Base-by-base conservation (phyloP, 495 filamentous ascomycete species). In the Collariella sp. region DNA sequence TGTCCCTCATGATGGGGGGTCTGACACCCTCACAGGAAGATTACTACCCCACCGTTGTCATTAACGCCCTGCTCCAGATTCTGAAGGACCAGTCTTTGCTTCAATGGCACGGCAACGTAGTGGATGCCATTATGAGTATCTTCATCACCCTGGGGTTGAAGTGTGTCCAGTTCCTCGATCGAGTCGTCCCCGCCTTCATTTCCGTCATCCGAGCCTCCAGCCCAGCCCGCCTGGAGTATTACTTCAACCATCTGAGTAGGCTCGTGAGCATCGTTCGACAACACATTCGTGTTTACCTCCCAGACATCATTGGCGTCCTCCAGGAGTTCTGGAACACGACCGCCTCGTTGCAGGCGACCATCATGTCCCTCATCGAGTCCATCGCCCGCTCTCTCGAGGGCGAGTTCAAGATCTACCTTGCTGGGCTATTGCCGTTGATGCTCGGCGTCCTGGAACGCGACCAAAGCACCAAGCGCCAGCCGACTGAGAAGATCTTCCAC, bases 91-190 rank as follows among this genome's bases (percentile, higher is more conserved):
- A 81, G 39, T 96, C 93, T 2, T 71, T 97, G 42, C 77, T 82
- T 6, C 85, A 91, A 58, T 89, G 94, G 62, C 93, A 99, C 63
- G 93, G 89, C 2, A 84, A 84, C 9, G 93, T 97, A n/a, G 89
- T 99, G 54, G 93, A 96, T 67, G 91, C 94, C 1, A 91, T 99
- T 57, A 96, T 99, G 81, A 95, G 87, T 52, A 97, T 97, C 49
- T 99, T 97, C 71, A 89, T 91, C 60, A 96, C 94, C 7, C 73
- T 97, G 47, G 93, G 93, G 1, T 68, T 96, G 57, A 95, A 96
- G 66, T 97, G 94, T 64, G 90, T 99, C 29, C 85, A 88, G 2
- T 97, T 96, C 67, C 79, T 99, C 5, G 83, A 84, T 46, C 86
- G 90, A 42, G 95, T 99, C 43, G 86, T 99, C 47, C 94, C 93